phyloP scores from a whole-genome alignment of 2,329 filamentous ascomycete genomes.

The Chaetomium globosum region DNA sequence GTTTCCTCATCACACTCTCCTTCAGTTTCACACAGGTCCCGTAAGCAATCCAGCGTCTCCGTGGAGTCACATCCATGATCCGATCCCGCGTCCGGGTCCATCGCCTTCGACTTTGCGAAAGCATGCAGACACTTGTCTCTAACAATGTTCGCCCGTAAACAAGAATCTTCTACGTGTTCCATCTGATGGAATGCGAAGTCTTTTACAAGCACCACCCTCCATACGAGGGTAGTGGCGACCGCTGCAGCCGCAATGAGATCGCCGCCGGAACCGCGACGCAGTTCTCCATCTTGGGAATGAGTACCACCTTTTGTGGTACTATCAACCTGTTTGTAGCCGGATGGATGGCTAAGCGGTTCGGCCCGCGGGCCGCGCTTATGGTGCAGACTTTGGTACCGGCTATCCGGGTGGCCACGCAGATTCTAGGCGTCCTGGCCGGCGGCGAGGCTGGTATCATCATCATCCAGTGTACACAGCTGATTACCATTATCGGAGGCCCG shows the following conservation, averaged over 20 bases:
- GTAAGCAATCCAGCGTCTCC: constrained; percentile 40
- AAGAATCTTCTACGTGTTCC: constrained; percentile 64
- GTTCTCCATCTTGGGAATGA: constrained; percentile 66
- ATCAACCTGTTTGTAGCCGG: constrained; percentile 69
- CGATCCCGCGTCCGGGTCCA: not conserved
- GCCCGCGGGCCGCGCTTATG: constrained; percentile 63
- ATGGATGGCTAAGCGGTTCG: constrained; percentile 67
- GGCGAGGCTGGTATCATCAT: constrained; percentile 66
- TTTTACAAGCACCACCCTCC: constrained; percentile 64
- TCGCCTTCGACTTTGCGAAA: not conserved
- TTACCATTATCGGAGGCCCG: constrained; percentile 69
- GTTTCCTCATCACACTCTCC: constrained; percentile 60
- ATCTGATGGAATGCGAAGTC: constrained; percentile 70
- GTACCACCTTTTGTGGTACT: constrained; percentile 69
- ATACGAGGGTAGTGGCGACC: constrained; percentile 51
- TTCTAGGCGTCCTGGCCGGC: constrained; percentile 64
- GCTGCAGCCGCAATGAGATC: constrained; percentile 64
- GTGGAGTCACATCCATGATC: no score
- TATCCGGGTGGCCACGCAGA: constrained; percentile 64
- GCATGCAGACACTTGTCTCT: not conserved
- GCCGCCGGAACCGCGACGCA: constrained; percentile 65
- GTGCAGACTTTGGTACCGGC: constrained; percentile 67
- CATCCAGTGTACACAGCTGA: constrained; percentile 67
- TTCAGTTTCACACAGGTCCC: constrained; percentile 56
- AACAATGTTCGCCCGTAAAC: constrained; percentile 36